Conservation (phyloP, 2,329 filamentous ascomycete genomes). For the Talaromyces sp. region DNA sequence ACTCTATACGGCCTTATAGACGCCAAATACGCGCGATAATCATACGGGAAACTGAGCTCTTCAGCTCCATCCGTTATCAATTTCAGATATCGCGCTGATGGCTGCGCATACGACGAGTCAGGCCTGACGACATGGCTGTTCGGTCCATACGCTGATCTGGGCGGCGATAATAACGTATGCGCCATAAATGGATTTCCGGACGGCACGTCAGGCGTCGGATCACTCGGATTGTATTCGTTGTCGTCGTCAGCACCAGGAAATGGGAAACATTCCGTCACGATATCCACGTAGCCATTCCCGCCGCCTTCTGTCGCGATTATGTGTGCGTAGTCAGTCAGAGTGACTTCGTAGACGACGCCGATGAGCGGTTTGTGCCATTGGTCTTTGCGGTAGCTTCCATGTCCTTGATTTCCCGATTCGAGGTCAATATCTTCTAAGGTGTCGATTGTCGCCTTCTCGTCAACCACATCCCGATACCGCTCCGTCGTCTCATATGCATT, state of each 20-base stretch:
- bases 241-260: slow-evolving; percentile 50
- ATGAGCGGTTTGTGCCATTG: slow-evolving; percentile 79
- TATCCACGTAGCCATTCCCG: slow-evolving; percentile 77
- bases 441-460: not conserved
- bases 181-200: slow-evolving; percentile 68
- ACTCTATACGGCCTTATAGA: slow-evolving; percentile 66
- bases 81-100: slow-evolving; percentile 78
- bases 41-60: slow-evolving; percentile 74
- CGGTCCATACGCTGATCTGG: slow-evolving; percentile 22
- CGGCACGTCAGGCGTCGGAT: slow-evolving; percentile 62
- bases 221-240: slow-evolving; percentile 44
- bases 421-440: slow-evolving; percentile 12
- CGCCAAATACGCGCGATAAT: slow-evolving; percentile 72
- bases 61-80: slow-evolving; percentile 73
- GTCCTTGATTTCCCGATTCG: not conserved
- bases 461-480: not conserved
- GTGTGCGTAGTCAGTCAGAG: slow-evolving; percentile 70
- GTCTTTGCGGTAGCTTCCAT: slow-evolving; percentile 48
- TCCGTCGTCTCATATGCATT: not conserved
- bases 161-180: slow-evolving; percentile 75
- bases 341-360: slow-evolving; percentile 95
- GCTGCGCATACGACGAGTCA: slow-evolving; percentile 70
- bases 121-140: slow-evolving; percentile 54
- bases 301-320: slow-evolving; percentile 92
- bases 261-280: slow-evolving; percentile 72